These are phyloP conservation scores for Pelargonium australe DNA, from an alignment of 441 rosid genomes.

Conservation along the genomic window DNA sequence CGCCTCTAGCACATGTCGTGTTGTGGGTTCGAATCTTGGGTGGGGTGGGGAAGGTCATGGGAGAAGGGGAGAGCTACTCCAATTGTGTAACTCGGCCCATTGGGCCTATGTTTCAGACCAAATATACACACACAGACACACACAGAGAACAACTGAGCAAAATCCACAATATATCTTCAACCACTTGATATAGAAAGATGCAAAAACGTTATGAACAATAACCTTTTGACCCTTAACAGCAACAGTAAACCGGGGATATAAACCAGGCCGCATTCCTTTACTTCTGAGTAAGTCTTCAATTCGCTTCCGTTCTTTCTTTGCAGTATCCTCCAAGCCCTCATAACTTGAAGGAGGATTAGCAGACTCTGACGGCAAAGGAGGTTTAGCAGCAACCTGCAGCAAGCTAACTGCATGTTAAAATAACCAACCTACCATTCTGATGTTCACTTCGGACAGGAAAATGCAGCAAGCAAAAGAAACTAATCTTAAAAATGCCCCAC, in stretches of 20 bases:
- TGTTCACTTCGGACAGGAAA: background rate
- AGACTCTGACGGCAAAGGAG: constrained; percentile 40
- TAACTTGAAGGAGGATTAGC: constrained; percentile 30
- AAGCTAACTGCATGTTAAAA: constrained; percentile 18
- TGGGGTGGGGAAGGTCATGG: too few relatives aligned
- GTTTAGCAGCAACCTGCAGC: constrained; percentile 34
- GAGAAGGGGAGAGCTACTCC: too few relatives aligned
- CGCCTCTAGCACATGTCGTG: too few relatives aligned
- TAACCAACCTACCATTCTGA: background rate
- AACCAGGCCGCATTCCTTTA: constrained; percentile 50
- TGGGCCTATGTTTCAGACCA: too few relatives aligned
- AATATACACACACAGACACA: too few relatives aligned
- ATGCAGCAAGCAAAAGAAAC: background rate
- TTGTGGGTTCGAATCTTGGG: too few relatives aligned
- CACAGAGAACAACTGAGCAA: too few relatives aligned
- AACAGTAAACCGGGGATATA: constrained; percentile 63
- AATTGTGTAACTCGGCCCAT: too few relatives aligned
- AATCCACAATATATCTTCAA: background rate
- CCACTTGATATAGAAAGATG: background rate
- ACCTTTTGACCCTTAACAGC: constrained; percentile 92
- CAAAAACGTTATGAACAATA: constrained; percentile 9
- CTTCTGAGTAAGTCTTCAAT: constrained; percentile 48
- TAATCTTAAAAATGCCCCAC: background rate
- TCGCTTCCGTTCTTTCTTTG: constrained; percentile 60
- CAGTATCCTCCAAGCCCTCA: constrained; percentile 51